These are phyloP conservation scores for Penicillium olsonii DNA, from an alignment of 2,329 filamentous ascomycete genomes.

Conservation along the genomic window DNA sequence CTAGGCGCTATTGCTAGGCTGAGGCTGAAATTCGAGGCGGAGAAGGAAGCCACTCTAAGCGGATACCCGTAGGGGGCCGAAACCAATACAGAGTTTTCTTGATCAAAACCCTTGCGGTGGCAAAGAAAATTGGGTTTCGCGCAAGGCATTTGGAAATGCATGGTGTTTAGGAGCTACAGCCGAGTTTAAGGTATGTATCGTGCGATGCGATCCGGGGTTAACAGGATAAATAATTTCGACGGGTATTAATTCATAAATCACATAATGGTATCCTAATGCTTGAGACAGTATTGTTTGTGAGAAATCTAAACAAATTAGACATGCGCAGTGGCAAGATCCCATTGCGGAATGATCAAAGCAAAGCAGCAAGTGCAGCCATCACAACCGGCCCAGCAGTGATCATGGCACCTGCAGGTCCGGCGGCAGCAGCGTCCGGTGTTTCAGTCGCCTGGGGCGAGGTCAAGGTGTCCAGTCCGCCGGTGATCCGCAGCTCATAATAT, in stretches of 20 bases:
- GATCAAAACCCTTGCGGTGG: no score
- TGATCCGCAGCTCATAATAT: slow-evolving; percentile 21
- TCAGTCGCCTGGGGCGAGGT: slow-evolving; percentile 20
- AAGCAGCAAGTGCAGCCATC: slow-evolving; percentile 24
- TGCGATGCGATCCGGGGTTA: no score
- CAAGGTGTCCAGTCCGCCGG: slow-evolving; percentile 20
- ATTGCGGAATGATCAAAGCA: slow-evolving; percentile 8
- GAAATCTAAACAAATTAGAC: no score
- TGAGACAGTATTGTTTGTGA: no score
- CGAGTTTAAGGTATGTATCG: no score
- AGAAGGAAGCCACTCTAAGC: background rate
- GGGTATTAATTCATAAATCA: no score
- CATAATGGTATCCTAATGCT: no score
- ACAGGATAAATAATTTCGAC: no score
- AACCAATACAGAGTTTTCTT: background rate
- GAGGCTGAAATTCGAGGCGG: background rate
- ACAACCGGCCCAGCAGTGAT: slow-evolving; percentile 27
- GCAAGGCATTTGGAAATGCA: no score
- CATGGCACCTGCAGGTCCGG: slow-evolving; percentile 16
- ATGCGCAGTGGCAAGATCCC: background rate
- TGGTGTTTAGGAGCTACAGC: no score
- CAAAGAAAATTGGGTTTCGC: no score
- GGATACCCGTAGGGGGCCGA: background rate
- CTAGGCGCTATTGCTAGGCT: background rate
- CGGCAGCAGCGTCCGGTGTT: slow-evolving; percentile 19